phyloP scores from a whole-genome alignment of 2,329 filamentous ascomycete species.

The Trichoderma sp. region DNA sequence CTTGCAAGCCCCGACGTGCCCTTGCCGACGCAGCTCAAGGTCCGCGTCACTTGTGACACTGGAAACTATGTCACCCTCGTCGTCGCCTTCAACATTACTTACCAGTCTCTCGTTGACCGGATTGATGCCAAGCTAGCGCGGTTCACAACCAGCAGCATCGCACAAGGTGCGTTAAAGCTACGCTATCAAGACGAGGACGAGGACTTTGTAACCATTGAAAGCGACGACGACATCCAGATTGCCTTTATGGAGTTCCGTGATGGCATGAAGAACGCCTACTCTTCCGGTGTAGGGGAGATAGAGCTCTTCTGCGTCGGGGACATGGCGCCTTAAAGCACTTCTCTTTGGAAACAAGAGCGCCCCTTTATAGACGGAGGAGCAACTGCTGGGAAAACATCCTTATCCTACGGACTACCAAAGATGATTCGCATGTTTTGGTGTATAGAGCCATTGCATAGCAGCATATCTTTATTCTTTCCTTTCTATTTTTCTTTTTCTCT shows the following conservation, averaged over 20 bases:
- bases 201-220: constrained; percentile 89
- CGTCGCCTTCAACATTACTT: constrained; percentile 91
- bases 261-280: constrained; percentile 52
- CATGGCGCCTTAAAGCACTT: constrained; percentile 29
- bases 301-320: constrained; percentile 74
- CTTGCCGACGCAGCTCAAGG: constrained; percentile 77
- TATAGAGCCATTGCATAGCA: constrained; percentile 26
- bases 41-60: constrained; percentile 84
- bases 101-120: constrained; percentile 87
- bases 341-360: constrained; percentile 1
- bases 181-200: constrained; percentile 91
- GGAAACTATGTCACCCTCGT: constrained; percentile 94
- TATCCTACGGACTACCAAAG: constrained; percentile 2
- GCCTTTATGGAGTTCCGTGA: constrained; percentile 95
- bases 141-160: constrained; percentile 80
- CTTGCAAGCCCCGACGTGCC: constrained; percentile 49
- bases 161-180: constrained; percentile 76
- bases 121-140: constrained; percentile 93
- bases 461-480: neutral
- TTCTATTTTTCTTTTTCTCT: neutral
- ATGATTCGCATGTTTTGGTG: constrained; percentile 34
- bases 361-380: neutral
- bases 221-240: constrained; percentile 93
- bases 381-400: neutral
- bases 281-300: constrained; percentile 80